Evolutionary conservation across 441 rosid species (phyloP).

Genomic region (Syzygium malaccense): DNA sequence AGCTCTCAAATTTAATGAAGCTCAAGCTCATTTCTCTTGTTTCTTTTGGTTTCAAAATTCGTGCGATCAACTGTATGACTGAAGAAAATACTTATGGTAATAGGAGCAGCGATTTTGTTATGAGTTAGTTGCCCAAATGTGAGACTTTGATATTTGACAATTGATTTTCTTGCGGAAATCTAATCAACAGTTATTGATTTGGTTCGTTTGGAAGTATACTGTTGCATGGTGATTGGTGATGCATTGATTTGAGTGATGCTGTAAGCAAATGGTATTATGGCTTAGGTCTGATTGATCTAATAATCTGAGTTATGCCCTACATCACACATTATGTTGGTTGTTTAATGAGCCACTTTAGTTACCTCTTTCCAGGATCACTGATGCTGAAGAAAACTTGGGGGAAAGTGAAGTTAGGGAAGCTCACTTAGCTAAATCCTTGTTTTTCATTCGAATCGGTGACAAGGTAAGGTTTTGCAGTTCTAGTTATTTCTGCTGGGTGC

Average conservation of each 20-base stretch:
- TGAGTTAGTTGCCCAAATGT: background rate
- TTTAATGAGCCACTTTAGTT: background rate
- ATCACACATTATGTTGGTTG: background rate
- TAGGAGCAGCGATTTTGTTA: background rate
- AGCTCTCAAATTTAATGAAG: background rate
- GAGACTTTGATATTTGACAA: background rate
- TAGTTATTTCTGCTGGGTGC: background rate
- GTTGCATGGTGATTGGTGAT: background rate
- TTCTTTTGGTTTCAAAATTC: background rate
- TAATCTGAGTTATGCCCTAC: background rate
- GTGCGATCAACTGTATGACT: background rate
- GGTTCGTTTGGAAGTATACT: background rate
- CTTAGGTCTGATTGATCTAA: background rate
- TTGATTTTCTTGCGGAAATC: background rate
- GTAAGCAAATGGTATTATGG: background rate
- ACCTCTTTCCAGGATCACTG: slow-evolving; percentile 59
- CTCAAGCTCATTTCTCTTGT: background rate
- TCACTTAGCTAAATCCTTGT: slow-evolving; percentile 91
- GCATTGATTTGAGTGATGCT: background rate
- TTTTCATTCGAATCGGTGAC: slow-evolving; percentile 79
- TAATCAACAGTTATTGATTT: background rate
- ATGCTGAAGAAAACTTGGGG: slow-evolving; percentile 96
- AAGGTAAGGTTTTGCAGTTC: slow-evolving; percentile 41
- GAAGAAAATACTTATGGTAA: background rate
- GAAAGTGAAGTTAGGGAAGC: slow-evolving; percentile 99